Evolutionary conservation across 2,329 filamentous ascomycete genomes (phyloP).

Genomic region (Verticillium isaacii): DNA sequence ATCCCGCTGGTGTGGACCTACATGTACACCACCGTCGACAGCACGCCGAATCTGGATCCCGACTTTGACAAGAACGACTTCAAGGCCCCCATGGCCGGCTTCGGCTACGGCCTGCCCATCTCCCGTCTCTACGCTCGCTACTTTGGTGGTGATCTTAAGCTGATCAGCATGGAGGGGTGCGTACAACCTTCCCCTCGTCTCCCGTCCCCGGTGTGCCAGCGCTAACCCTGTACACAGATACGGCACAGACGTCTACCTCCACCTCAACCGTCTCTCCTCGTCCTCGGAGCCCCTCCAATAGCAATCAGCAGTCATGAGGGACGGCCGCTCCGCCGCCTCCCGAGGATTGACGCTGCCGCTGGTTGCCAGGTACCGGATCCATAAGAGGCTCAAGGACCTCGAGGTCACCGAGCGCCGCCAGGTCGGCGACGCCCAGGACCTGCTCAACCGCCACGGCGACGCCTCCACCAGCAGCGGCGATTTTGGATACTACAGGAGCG

Average conservation of each 20-base stretch:
- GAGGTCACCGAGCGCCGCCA: slow-evolving; percentile 86
- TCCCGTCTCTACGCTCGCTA: slow-evolving; percentile 92
- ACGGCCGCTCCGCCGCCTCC: slow-evolving; percentile 28
- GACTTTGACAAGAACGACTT: slow-evolving; percentile 99
- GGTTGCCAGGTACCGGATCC: slow-evolving; percentile 51
- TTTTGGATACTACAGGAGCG: neutral
- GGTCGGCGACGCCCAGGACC: slow-evolving; percentile 79
- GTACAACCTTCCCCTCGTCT: slow-evolving; percentile 22
- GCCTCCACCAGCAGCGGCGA: slow-evolving; percentile 2
- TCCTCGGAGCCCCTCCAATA: slow-evolving; percentile 97
- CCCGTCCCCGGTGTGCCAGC: slow-evolving; percentile 3
- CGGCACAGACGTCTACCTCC: slow-evolving; percentile 96
- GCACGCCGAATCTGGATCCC: slow-evolving; percentile 89
- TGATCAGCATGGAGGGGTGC: slow-evolving; percentile 99
- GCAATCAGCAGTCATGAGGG: slow-evolving; percentile 85
- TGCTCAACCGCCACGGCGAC: slow-evolving; percentile 53
- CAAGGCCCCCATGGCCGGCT: slow-evolving; percentile 98
- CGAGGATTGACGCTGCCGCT: slow-evolving; percentile 63
- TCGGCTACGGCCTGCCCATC: slow-evolving; percentile 96
- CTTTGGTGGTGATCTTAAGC: slow-evolving; percentile 93
- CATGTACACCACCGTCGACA: slow-evolving; percentile 98
- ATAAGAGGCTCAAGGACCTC: slow-evolving; percentile 63
- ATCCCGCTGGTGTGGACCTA: slow-evolving; percentile 99
- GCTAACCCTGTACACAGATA: slow-evolving; percentile 61
- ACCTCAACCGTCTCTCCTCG: slow-evolving; percentile 91